Percentiles rank a stretch among this genome's conserved stretches.
phyloP scores from a whole-genome alignment of 345 rosid species.

The Brassica incana region DNA sequence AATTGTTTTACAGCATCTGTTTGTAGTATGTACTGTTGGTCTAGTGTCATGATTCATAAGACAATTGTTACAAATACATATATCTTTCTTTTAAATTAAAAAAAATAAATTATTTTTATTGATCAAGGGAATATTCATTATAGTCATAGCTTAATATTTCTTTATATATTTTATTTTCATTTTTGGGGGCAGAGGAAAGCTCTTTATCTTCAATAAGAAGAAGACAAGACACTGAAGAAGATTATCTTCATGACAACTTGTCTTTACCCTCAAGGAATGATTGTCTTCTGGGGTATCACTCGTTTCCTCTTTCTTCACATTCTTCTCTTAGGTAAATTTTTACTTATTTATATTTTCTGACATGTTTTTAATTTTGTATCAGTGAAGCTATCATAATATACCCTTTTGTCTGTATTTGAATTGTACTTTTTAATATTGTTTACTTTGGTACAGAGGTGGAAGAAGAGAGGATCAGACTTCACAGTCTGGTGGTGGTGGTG shows the following conservation, averaged over 20 bases:
- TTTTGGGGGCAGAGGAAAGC: constrained; percentile 31
- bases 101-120: background rate
- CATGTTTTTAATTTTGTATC: constrained; percentile 27
- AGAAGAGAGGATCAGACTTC: constrained; percentile 33
- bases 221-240: constrained; percentile 43
- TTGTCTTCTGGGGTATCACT: constrained; percentile 41
- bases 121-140: constrained; percentile 23
- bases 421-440: constrained; percentile 13
- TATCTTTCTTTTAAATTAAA: background rate
- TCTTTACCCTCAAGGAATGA: constrained; percentile 39
- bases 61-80: constrained; percentile 38
- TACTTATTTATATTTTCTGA: constrained; percentile 13
- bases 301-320: constrained; percentile 38
- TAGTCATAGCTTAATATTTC: background rate
- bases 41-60: constrained; percentile 42
- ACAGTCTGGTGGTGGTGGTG: constrained; percentile 29
- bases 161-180: background rate
- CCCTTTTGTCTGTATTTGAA: constrained; percentile 28
- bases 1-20: constrained; percentile 38
- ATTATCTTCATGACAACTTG: constrained; percentile 38
- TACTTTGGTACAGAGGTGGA: constrained; percentile 34
- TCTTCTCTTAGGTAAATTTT: constrained; percentile 37
- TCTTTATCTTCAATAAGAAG: constrained; percentile 40
- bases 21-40: constrained; percentile 40
- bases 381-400: constrained; percentile 20